Evolutionary conservation across 164 flowering plant genomes (phyloP).

Genomic region (Platanus orientalis): DNA sequence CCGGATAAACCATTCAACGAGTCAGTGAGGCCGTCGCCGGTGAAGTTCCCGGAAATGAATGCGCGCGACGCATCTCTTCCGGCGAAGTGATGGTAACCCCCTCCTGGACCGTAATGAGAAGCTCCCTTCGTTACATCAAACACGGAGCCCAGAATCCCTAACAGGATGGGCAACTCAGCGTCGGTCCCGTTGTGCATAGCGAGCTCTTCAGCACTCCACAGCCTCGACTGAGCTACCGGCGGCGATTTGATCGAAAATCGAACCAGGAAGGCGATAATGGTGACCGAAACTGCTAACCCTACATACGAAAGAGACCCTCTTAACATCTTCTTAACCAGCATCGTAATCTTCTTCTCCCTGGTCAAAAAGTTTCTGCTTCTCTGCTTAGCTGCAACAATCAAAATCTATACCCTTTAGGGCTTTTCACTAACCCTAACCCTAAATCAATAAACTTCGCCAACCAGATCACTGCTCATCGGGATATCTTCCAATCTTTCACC

Average conservation of each 20-base stretch:
- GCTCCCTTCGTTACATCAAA: conserved; percentile 93
- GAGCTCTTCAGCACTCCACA: conserved; percentile 44
- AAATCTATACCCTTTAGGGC: no score
- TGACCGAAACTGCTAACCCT: neutral
- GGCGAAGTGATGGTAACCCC: conserved; percentile 84
- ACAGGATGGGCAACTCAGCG: conserved; percentile 40
- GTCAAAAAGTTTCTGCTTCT: no score
- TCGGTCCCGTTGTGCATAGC: conserved; percentile 53
- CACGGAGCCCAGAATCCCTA: conserved; percentile 75
- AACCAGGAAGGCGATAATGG: neutral
- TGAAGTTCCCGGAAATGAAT: conserved; percentile 89
- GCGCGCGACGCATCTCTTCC: conserved; percentile 99
- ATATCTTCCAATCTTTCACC: no score
- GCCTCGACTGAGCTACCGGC: conserved; percentile 7
- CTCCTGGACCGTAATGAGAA: conserved; percentile 83
- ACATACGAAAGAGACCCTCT: neutral
- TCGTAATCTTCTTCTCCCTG: no score
- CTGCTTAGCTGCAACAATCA: no score
- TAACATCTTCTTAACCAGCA: no score
- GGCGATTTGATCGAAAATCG: neutral
- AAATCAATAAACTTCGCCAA: no score
- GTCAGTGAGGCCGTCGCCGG: conserved; percentile 94
- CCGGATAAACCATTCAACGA: conserved; percentile 67
- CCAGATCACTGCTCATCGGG: no score
- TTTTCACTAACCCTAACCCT: no score